Evolutionary conservation across 257 asterid species (phyloP).

Genomic region (Catharanthus roseus): DNA sequence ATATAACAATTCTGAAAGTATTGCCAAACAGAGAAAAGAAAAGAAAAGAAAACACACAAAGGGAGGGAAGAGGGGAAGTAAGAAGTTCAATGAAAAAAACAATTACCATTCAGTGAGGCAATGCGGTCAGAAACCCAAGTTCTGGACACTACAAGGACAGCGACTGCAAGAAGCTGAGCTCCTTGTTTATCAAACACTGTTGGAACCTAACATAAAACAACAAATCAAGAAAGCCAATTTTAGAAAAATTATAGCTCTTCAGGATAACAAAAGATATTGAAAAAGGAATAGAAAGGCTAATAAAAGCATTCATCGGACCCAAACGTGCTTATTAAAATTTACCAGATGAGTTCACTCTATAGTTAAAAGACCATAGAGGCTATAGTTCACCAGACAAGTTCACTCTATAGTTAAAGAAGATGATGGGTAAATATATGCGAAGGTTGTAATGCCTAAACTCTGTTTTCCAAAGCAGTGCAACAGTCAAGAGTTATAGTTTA

Average conservation of each 20-base stretch:
- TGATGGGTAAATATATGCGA: background rate
- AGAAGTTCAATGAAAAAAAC: constrained; percentile 17
- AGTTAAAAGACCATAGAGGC: no score
- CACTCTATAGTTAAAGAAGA: background rate
- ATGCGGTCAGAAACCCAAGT: constrained; percentile 97
- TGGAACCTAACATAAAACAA: constrained; percentile 55
- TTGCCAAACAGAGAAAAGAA: no score
- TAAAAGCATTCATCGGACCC: background rate
- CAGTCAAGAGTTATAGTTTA: background rate
- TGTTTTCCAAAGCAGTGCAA: background rate
- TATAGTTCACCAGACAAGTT: background rate
- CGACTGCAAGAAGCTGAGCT: constrained; percentile 90
- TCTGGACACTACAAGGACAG: constrained; percentile 81
- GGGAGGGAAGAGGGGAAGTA: constrained; percentile 16
- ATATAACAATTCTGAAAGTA: no score
- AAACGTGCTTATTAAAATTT: background rate
- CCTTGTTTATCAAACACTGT: constrained; percentile 95
- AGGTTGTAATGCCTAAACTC: background rate
- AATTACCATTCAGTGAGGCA: constrained; percentile 89
- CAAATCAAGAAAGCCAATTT: constrained; percentile 11
- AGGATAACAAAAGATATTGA: background rate
- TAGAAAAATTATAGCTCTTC: background rate
- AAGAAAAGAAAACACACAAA: no score
- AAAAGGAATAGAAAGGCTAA: background rate
- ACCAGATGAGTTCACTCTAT: background rate